phyloP scores from a whole-genome alignment of 73 alveolate genomes.

The Stentor coeruleus region DNA sequence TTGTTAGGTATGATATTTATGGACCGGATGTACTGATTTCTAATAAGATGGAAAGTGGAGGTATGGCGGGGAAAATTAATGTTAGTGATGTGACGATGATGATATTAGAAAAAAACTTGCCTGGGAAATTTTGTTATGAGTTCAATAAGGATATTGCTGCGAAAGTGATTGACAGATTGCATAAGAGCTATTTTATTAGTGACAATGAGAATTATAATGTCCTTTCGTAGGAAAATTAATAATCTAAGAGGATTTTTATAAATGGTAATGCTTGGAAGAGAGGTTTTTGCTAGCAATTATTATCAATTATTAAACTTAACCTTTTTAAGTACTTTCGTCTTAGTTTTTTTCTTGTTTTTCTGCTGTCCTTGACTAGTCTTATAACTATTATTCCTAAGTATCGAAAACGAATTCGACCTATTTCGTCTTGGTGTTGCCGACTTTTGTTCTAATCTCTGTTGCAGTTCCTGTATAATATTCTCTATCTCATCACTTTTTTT shows the following conservation, averaged over 20 bases:
- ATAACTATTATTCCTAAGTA: not conserved
- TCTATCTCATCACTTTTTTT: not conserved
- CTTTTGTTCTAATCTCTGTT: not conserved
- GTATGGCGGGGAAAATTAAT: conserved; percentile 57
- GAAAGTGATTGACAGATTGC: not conserved
- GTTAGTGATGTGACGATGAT: conserved; percentile 57
- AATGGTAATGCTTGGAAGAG: too few relatives aligned
- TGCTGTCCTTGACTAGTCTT: too few relatives aligned
- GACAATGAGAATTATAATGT: too few relatives aligned
- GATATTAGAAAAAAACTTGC: conserved; percentile 29
- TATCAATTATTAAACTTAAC: too few relatives aligned
- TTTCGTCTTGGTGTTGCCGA: too few relatives aligned
- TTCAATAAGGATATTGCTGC: not conserved
- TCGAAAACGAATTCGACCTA: not conserved
- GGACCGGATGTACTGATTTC: conserved; percentile 69
- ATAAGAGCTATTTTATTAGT: too few relatives aligned
- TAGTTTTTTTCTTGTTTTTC: too few relatives aligned
- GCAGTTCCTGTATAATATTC: not conserved
- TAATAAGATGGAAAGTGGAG: conserved; percentile 61
- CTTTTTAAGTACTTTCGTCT: too few relatives aligned
- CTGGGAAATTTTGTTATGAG: not conserved
- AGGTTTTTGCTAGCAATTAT: too few relatives aligned
- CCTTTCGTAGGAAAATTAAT: too few relatives aligned
- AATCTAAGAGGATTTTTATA: too few relatives aligned
- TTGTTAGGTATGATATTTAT: conserved; percentile 64